Conservation (phyloP, 2,329 filamentous ascomycete genomes). For the Microdochium trichocladiopsis region DNA sequence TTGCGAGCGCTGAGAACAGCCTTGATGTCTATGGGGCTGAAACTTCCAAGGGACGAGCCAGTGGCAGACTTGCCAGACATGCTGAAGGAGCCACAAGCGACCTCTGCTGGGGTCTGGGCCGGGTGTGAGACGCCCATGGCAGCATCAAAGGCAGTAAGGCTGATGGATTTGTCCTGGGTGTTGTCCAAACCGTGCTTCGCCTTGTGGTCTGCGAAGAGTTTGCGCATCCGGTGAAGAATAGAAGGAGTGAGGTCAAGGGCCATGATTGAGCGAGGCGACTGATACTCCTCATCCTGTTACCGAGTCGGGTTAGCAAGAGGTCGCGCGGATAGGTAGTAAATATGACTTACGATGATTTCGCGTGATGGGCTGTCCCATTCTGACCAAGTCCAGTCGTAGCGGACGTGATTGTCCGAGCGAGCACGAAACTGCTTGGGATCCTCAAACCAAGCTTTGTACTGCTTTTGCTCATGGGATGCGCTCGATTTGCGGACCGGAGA, state of each 20-base stretch:
- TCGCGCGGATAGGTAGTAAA: too few species aligned
- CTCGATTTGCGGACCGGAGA: neutral
- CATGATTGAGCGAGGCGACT: neutral
- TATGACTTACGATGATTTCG: neutral
- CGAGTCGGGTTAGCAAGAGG: neutral
- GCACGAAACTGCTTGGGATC: neutral
- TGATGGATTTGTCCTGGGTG: too few species aligned
- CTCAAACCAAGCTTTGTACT: neutral
- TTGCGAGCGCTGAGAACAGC: neutral
- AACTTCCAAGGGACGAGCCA: neutral
- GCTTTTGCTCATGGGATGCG: neutral
- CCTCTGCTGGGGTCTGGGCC: too few species aligned
- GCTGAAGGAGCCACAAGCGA: neutral
- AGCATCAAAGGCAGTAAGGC: too few species aligned
- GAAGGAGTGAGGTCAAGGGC: neutral
- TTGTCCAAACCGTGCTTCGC: neutral
- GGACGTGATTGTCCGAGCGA: neutral
- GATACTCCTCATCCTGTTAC: neutral
- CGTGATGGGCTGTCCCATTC: neutral
- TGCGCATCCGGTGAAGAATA: neutral
- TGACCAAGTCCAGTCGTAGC: neutral
- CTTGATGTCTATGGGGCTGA: neutral
- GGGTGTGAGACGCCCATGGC: too few species aligned
- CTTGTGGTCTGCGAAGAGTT: neutral
- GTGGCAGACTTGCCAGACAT: neutral